These are phyloP conservation scores for Tetrahymena malaccensis DNA, from an alignment of 73 alveolate genomes.

Conservation along the genomic window DNA sequence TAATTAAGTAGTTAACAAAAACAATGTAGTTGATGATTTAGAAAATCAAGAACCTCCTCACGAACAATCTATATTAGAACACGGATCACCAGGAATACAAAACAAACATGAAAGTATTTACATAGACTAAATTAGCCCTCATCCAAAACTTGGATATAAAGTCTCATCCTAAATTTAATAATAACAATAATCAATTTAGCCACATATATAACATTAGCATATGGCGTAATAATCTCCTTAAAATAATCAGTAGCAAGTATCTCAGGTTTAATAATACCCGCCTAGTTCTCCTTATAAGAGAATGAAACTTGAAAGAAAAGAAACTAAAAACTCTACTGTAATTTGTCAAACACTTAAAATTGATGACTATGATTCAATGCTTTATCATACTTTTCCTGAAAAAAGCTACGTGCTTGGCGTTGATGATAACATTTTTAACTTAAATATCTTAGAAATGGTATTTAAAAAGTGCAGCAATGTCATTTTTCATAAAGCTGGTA, in stretches of 20 bases:
- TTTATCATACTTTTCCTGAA: neutral
- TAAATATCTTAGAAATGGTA: neutral
- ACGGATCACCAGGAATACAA: neutral
- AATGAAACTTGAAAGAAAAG: neutral
- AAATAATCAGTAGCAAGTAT: neutral
- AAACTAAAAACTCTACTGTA: neutral
- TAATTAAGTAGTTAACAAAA: neutral
- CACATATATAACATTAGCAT: neutral
- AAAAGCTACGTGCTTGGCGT: neutral
- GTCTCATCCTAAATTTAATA: neutral
- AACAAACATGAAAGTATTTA: neutral
- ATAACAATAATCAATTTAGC: no score
- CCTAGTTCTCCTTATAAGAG: neutral
- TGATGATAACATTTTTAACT: neutral
- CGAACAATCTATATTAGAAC: neutral
- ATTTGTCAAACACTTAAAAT: neutral
- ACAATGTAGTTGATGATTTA: neutral
- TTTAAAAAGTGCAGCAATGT: neutral
- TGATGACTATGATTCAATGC: neutral
- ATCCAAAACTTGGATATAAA: neutral
- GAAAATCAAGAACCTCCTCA: neutral
- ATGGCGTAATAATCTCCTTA: neutral
- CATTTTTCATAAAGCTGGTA: neutral
- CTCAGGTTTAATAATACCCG: neutral
- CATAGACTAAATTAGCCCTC: neutral